Evolutionary conservation across 192 early-diverging fungal genomes (phyloP).

Genomic region (Backusella morwellensis): DNA sequence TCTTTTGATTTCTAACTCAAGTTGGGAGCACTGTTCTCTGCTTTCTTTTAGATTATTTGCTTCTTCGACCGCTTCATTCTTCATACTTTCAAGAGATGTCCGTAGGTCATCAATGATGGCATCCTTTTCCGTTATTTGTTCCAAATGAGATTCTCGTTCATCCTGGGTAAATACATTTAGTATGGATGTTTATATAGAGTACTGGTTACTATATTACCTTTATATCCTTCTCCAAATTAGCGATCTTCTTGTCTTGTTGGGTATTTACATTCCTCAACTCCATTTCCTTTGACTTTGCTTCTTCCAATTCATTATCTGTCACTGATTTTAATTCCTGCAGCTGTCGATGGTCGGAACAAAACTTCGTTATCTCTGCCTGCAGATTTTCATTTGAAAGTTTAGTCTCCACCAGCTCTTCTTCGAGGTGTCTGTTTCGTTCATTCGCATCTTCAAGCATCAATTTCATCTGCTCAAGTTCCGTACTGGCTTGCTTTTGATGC

Average conservation of each 20-base stretch:
- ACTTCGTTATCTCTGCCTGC: not conserved
- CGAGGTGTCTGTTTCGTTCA: slow-evolving; percentile 15
- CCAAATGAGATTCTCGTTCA: not conserved
- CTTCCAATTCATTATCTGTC: not conserved
- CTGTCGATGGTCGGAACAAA: not conserved
- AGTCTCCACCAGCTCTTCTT: not conserved
- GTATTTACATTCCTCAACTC: not conserved
- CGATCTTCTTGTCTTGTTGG: not conserved
- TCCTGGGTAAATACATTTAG: not conserved
- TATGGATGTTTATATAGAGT: not conserved
- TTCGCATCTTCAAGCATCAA: slow-evolving; percentile 14
- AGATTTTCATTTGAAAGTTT: not conserved
- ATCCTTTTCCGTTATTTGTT: not conserved
- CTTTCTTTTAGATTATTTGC: not conserved
- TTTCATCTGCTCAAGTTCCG: slow-evolving; percentile 5
- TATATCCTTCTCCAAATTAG: not conserved
- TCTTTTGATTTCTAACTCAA: not conserved
- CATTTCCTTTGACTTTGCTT: not conserved
- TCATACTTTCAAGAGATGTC: not conserved
- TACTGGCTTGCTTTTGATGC: slow-evolving; percentile 5
- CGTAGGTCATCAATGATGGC: not conserved
- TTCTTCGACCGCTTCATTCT: not conserved
- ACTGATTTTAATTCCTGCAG: not conserved
- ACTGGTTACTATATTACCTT: not conserved
- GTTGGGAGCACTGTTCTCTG: not conserved